phyloP scores from a whole-genome alignment of 306 rosid genomes.

The Medicago lupulina region DNA sequence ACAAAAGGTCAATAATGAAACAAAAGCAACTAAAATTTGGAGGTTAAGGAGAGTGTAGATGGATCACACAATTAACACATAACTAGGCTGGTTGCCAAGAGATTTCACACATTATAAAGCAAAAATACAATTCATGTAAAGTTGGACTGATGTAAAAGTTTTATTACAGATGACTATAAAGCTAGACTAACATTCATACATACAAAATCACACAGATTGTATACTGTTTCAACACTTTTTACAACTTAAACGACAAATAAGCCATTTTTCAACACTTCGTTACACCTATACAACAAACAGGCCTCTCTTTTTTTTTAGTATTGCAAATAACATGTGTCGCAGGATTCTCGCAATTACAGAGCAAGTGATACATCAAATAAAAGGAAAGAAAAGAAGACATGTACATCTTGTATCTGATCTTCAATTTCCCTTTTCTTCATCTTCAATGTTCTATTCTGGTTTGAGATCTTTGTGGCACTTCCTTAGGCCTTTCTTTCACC shows the following conservation, averaged over 20 bases:
- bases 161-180: conserved; percentile 9
- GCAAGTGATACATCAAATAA: neutral
- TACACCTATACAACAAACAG: neutral
- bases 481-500: neutral
- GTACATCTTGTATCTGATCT: conserved; percentile 20
- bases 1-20: neutral
- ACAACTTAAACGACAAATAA: neutral
- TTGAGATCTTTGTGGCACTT: conserved; percentile 3
- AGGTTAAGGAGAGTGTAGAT: neutral
- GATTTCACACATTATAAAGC: neutral
- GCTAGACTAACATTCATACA: neutral
- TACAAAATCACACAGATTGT: neutral
- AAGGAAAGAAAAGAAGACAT: conserved; percentile 16
- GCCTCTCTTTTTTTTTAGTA: neutral
- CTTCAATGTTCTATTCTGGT: neutral
- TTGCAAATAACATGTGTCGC: conserved; percentile 1
- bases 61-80: neutral
- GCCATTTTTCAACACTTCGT: neutral
- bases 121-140: neutral
- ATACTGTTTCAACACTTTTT: neutral
- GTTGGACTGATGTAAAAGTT: neutral
- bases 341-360: neutral
- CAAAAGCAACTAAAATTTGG: neutral
- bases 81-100: neutral
- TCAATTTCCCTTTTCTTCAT: neutral